Percentiles rank a stretch among this genome's conserved stretches.
Evolutionary conservation across 2,329 filamentous ascomycete genomes (phyloP).

Genomic region (Talaromyces sp.): DNA sequence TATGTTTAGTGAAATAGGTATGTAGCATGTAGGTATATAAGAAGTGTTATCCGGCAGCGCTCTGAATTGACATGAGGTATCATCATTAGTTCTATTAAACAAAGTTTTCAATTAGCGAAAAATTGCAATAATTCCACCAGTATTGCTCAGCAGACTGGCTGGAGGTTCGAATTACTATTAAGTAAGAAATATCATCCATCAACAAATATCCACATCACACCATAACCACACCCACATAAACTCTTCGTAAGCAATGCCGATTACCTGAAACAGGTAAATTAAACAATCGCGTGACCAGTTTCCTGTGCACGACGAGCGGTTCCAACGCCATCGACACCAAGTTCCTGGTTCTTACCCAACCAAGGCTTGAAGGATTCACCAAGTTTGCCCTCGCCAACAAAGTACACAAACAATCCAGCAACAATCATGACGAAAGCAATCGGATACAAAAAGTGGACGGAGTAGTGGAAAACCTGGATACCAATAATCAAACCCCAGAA

Average conservation of each 20-base stretch:
- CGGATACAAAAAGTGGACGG: constrained; percentile 86
- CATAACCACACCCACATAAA: not conserved
- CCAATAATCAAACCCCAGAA: constrained; percentile 98
- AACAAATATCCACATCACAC: not conserved
- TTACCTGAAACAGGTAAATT: not conserved
- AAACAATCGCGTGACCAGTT: constrained; percentile 20
- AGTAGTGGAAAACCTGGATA: constrained; percentile 75
- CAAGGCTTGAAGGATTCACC: constrained; percentile 93
- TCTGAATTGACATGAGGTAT: not conserved
- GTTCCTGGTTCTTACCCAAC: constrained; percentile 83
- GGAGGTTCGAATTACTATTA: constrained; percentile 12
- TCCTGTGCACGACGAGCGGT: constrained; percentile 17
- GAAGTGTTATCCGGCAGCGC: not conserved
- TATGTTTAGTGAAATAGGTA: not conserved
- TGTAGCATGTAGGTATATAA: not conserved
- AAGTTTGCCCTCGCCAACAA: constrained; percentile 74
- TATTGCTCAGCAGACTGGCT: constrained; percentile 12
- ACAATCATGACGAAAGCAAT: constrained; percentile 94
- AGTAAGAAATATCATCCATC: not conserved
- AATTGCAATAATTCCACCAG: not conserved
- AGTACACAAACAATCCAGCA: constrained; percentile 80
- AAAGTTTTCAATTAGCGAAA: not conserved
- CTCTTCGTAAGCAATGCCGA: not conserved
- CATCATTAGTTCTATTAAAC: not conserved
- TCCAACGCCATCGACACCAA: constrained; percentile 67